These are phyloP conservation scores for Kwoniella mangroviensis DNA, from an alignment of 768 basidiomycete species.

Conservation along the genomic window DNA sequence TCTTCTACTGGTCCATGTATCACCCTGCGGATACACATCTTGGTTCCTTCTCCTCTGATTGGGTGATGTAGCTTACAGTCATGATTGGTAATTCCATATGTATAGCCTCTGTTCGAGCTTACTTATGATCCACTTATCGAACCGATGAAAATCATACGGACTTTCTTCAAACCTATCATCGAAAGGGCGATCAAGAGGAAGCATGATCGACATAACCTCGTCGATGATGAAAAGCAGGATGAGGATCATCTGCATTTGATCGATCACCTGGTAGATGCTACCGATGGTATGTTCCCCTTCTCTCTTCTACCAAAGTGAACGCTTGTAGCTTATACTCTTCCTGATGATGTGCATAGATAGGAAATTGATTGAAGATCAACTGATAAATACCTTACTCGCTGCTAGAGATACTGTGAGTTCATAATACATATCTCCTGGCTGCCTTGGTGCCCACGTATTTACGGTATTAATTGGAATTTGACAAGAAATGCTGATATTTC, in stretches of 20 bases:
- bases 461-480: too few species aligned
- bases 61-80: background rate
- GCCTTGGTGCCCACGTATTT: too few species aligned
- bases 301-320: background rate
- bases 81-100: background rate
- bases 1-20: too few species aligned
- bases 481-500: background rate
- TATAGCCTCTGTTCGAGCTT: slow-evolving; percentile 50
- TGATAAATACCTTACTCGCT: slow-evolving; percentile 76
- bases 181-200: slow-evolving; percentile 27
- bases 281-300: slow-evolving; percentile 41
- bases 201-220: background rate
- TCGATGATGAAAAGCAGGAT: slow-evolving; percentile 13
- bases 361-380: slow-evolving; percentile 72
- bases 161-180: slow-evolving; percentile 46
- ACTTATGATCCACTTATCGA: slow-evolving; percentile 30
- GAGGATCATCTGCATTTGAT: slow-evolving; percentile 28
- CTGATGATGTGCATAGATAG: slow-evolving; percentile 61
- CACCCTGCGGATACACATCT: too few species aligned
- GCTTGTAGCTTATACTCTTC: background rate
- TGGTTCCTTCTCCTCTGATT: too few species aligned
- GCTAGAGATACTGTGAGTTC: slow-evolving; percentile 72
- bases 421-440: background rate
- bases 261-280: slow-evolving; percentile 47
- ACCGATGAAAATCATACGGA: slow-evolving; percentile 45